These are phyloP conservation scores for Botrytis sinoallii DNA, from an alignment of 2,329 filamentous ascomycete species.

Conservation along the genomic window DNA sequence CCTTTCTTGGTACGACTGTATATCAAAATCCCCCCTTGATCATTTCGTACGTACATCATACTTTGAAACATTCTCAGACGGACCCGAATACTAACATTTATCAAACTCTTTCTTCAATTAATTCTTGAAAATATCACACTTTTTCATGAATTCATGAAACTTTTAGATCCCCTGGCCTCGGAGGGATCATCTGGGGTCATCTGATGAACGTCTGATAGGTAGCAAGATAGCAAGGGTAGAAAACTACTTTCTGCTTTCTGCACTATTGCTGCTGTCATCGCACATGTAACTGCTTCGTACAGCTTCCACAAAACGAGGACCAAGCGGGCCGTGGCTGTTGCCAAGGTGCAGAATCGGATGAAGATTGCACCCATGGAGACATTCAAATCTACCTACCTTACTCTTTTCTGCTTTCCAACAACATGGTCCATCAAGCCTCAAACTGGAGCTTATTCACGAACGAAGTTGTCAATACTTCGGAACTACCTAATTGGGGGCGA, in stretches of 20 bases:
- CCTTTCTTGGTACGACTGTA: neutral
- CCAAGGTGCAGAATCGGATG: constrained; percentile 20
- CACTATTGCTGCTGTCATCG: constrained; percentile 14
- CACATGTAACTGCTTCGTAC: constrained; percentile 17
- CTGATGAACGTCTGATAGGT: constrained; percentile 16
- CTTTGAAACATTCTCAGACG: constrained; percentile 1
- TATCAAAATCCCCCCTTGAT: neutral
- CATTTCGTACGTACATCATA: neutral
- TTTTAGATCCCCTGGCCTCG: neutral
- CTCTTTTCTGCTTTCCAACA: constrained; percentile 12
- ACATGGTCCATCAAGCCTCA: constrained; percentile 9
- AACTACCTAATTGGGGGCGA: constrained; percentile 8
- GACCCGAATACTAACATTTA: constrained; percentile 12
- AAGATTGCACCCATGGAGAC: constrained; percentile 20
- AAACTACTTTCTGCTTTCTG: constrained; percentile 5
- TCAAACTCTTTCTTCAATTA: neutral
- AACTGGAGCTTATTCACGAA: constrained; percentile 12
- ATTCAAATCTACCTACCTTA: constrained; percentile 8
- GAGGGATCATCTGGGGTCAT: constrained; percentile 11
- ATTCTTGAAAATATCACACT: neutral
- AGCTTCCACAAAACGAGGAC: constrained; percentile 18
- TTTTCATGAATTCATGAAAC: neutral
- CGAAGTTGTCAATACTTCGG: constrained; percentile 18
- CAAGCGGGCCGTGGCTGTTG: constrained; percentile 19
- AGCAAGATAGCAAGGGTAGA: constrained; percentile 10